A percentile compares a stretch with the other conserved stretches of the same genome.
These are phyloP conservation scores for Metschnikowia proteae DNA, from an alignment of 805 yeast species.

Conservation along the genomic window DNA sequence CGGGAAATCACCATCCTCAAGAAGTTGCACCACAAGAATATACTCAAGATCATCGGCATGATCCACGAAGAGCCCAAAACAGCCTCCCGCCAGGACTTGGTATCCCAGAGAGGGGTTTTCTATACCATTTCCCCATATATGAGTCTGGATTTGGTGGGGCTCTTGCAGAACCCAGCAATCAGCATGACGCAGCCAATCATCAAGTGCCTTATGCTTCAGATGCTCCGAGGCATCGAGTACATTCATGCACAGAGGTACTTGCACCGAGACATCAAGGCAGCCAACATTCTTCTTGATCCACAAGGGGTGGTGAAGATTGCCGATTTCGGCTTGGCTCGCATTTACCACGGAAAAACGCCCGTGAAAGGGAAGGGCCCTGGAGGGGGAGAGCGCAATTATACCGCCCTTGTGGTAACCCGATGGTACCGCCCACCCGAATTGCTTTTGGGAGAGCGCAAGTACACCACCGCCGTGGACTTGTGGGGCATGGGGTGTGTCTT, in stretches of 20 bases:
- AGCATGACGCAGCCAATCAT: slow-evolving; percentile 60
- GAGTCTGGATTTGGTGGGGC: slow-evolving; percentile 87
- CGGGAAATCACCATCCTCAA: slow-evolving; percentile 86
- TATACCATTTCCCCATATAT: slow-evolving; percentile 92
- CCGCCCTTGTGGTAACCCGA: slow-evolving; percentile 81
- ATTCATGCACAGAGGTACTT: slow-evolving; percentile 59
- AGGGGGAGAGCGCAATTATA: slow-evolving; percentile 51
- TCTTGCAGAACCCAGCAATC: slow-evolving; percentile 75
- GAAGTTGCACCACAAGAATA: slow-evolving; percentile 61
- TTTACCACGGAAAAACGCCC: slow-evolving; percentile 62
- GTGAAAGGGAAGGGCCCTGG: slow-evolving; percentile 51
- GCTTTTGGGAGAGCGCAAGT: slow-evolving; percentile 75
- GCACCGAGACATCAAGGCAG: slow-evolving; percentile 94
- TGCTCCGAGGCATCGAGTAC: slow-evolving; percentile 75
- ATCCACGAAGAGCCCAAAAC: slow-evolving; percentile 46
- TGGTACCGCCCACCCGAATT: slow-evolving; percentile 98
- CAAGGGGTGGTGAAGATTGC: slow-evolving; percentile 83
- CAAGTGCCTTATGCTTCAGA: slow-evolving; percentile 77
- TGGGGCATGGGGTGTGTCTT: slow-evolving; percentile 98
- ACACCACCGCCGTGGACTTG: slow-evolving; percentile 92
- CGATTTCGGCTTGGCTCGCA: slow-evolving; percentile 91
- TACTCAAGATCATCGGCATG: slow-evolving; percentile 77
- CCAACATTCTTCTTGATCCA: slow-evolving; percentile 80
- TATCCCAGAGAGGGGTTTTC: slow-evolving; percentile 46
- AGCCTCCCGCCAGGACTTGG: slow-evolving; percentile 29